Conservation (phyloP, 2,329 filamentous ascomycete genomes). For the Pseudonectria buxi region DNA sequence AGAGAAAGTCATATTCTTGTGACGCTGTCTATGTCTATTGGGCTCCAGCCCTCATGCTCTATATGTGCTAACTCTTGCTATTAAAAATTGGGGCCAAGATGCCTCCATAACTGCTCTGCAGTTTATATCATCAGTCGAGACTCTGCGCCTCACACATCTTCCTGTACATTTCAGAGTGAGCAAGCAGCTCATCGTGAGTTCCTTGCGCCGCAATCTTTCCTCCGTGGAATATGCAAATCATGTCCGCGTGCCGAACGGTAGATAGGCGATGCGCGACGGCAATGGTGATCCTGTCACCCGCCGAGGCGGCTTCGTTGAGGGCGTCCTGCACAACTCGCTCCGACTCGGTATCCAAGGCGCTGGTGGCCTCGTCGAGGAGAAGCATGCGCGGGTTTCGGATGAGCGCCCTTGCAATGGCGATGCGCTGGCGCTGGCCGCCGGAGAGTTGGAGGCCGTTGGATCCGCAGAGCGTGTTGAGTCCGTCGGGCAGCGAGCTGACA, state of each 20-base stretch:
- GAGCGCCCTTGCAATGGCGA: slow-evolving; percentile 63
- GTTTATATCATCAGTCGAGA: slow-evolving; percentile 19
- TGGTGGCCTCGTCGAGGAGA: slow-evolving; percentile 21
- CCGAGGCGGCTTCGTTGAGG: slow-evolving; percentile 65
- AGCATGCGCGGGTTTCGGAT: slow-evolving; percentile 20
- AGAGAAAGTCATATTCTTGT: too few species aligned
- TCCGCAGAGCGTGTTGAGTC: slow-evolving; percentile 54
- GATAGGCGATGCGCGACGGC: slow-evolving; percentile 83
- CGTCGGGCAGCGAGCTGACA: slow-evolving; percentile 29
- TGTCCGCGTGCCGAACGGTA: slow-evolving; percentile 71
- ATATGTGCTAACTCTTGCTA: too few species aligned
- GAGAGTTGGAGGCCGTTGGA: slow-evolving; percentile 59
- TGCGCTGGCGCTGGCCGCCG: slow-evolving; percentile 61
- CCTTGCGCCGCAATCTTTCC: slow-evolving; percentile 52
- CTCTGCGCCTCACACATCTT: slow-evolving; percentile 41
- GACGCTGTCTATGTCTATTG: too few species aligned
- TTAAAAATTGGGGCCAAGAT: too few species aligned
- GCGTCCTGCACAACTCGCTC: slow-evolving; percentile 62
- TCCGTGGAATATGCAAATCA: slow-evolving; percentile 55
- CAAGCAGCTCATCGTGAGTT: slow-evolving; percentile 49
- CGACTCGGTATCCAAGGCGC: slow-evolving; percentile 21
- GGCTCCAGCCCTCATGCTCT: too few species aligned
- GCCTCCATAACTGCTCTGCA: too few species aligned
- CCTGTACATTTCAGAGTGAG: slow-evolving; percentile 38
- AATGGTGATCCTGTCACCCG: slow-evolving; percentile 43